A percentile compares a stretch with the other conserved stretches of the same genome.
phyloP scores from a whole-genome alignment of 2,329 filamentous ascomycete species.

The Penicillium decumbens region DNA sequence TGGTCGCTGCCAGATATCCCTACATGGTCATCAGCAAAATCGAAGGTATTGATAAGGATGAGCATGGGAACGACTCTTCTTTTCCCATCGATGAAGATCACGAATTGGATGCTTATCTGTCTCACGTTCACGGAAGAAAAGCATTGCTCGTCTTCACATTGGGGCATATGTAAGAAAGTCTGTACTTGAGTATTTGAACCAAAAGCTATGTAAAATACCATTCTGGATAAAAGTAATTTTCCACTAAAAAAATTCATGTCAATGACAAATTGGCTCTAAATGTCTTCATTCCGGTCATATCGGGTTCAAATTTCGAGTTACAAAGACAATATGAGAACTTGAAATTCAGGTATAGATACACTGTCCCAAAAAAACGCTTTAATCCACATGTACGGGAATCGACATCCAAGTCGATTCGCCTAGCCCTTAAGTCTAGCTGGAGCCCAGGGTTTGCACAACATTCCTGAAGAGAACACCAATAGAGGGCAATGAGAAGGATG shows the following conservation, averaged over 20 bases:
- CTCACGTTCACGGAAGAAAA: slow-evolving; percentile 56
- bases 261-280: neutral
- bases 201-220: neutral
- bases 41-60: slow-evolving; percentile 62
- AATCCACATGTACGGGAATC: slow-evolving; percentile 3
- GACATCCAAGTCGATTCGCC: neutral
- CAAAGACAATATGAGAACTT: neutral
- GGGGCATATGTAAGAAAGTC: slow-evolving; percentile 21
- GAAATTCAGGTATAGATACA: slow-evolving; percentile 11
- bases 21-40: slow-evolving; percentile 57
- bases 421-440: slow-evolving; percentile 9
- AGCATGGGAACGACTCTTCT: slow-evolving; percentile 56
- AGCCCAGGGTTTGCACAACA: slow-evolving; percentile 34
- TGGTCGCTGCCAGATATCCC: slow-evolving; percentile 58
- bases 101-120: slow-evolving; percentile 67
- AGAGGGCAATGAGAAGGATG: slow-evolving; percentile 38
- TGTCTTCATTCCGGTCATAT: neutral
- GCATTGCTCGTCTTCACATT: slow-evolving; percentile 50
- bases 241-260: neutral
- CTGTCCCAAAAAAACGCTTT: slow-evolving; percentile 14
- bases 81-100: slow-evolving; percentile 65
- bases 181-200: neutral
- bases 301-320: neutral
- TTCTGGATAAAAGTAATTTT: neutral
- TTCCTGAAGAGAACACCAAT: slow-evolving; percentile 37